A percentile compares a stretch with the other conserved stretches of the same genome.
phyloP scores from a whole-genome alignment of 2,329 filamentous ascomycete genomes.

The Fusarium virguliforme region DNA sequence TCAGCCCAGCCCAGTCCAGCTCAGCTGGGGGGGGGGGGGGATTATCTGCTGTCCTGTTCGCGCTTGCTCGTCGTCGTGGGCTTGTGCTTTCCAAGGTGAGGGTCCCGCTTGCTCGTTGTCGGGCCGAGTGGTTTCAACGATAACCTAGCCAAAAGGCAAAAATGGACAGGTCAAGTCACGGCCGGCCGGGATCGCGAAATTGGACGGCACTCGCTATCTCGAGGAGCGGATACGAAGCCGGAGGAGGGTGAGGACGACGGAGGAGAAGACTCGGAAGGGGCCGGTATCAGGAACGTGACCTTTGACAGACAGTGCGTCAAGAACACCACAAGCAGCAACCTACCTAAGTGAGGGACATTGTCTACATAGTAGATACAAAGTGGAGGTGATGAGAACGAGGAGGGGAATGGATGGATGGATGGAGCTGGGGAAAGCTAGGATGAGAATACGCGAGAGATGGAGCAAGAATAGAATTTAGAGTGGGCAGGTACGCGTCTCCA shows the following conservation, averaged over 20 bases:
- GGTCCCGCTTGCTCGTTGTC: conserved; percentile 38
- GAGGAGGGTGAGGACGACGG: conserved; percentile 6
- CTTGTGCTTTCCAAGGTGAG: conserved; percentile 25
- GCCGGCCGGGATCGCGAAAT: conserved; percentile 14
- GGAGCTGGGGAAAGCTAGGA: conserved; percentile 20
- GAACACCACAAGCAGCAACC: conserved; percentile 9
- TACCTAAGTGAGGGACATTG: conserved; percentile 20
- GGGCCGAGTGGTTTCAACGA: conserved; percentile 34
- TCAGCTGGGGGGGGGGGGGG: conserved; percentile 2
- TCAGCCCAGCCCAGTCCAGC: background rate
- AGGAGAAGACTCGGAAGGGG: conserved; percentile 15
- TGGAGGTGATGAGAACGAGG: conserved; percentile 2
- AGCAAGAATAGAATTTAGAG: conserved; percentile 14
- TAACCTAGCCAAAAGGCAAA: background rate
- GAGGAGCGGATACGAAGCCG: conserved; percentile 15
- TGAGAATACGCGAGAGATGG: conserved; percentile 1
- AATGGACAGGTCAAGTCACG: conserved; percentile 16
- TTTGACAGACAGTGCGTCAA: conserved; percentile 22
- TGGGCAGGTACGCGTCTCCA: conserved; percentile 17
- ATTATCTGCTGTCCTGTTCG: conserved; percentile 8
- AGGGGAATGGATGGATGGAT: background rate
- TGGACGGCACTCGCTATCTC: conserved; percentile 19
- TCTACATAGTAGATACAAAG: conserved; percentile 13
- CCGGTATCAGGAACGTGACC: conserved; percentile 36
- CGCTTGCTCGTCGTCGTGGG: conserved; percentile 22